Base-by-base conservation (phyloP, 2,329 filamentous ascomycete genomes). In the Emmonsia crescens region DNA sequence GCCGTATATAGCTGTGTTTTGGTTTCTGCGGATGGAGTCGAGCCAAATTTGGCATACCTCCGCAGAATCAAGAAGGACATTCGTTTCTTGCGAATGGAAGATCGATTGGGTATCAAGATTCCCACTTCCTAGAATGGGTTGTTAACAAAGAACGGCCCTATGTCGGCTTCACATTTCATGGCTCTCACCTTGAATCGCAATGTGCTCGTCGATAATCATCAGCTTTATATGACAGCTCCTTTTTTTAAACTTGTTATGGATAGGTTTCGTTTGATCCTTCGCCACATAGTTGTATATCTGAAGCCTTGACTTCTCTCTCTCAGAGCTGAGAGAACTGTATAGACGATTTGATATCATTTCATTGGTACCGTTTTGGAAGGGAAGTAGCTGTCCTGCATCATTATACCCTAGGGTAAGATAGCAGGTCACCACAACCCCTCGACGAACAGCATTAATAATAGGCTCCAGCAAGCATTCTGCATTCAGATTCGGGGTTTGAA, bases 61-160 rank as follows among this genome's bases (percentile, higher is more conserved):
- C 0, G 72, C 67, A 24, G 82, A 86, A 64, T 93, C 89, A 5
- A 91, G 74, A 81, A 93, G 84, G 29, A 92, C 73, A 66, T 93
- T 92, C 60, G 89, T 81, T 72, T 93, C 89, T 71, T 91, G 88
- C 60, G 82, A 86, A 69, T 93, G 89, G 66, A 82, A 91, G 85
- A 88, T 92, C 24, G 82, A 85, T 73, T 93, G 89, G 1, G 89
- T 91, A 67, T 93, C 89, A 71, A 91, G 86, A 68, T 92, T 93
- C 0, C 88, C 89, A 65, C 84, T 89, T 3, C 89, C 73, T 74
- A 21, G 24, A 48, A 31, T 36, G 38, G 3, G 9, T 14, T 55
- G 46, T 55, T 42, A 55, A 33, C 12, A 31, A 24, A 57, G 2
- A 33, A 44, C 8, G 19, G 38, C 21, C 3, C n/a, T 19, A 42